Percentiles rank a stretch among this genome's conserved stretches.
These are phyloP conservation scores for Plantago ovata DNA, from an alignment of 257 asterid species.

Conservation along the genomic window DNA sequence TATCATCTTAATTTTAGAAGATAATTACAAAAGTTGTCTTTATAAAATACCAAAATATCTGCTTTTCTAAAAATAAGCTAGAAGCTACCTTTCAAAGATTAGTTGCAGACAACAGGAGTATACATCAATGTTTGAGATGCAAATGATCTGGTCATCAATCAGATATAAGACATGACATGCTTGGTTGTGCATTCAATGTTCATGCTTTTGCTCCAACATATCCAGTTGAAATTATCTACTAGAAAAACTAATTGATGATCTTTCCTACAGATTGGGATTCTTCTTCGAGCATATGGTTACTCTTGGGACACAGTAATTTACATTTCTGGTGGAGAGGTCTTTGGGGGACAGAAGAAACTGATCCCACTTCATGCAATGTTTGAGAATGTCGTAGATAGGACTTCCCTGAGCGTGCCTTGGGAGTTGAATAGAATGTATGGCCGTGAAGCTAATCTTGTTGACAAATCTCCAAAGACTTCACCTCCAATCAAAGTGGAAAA, in stretches of 20 bases:
- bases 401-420: conserved; percentile 73
- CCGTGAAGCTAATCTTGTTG: conserved; percentile 74
- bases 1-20: no score
- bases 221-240: neutral
- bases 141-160: neutral
- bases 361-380: conserved; percentile 94
- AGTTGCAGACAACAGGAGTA: no score
- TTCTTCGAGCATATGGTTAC: conserved; percentile 92
- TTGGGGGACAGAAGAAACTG: conserved; percentile 92
- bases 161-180: neutral
- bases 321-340: conserved; percentile 90
- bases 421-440: conserved; percentile 77
- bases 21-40: no score
- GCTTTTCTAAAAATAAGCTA: no score
- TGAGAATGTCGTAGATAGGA: conserved; percentile 86
- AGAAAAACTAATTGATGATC: neutral
- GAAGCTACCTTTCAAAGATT: no score
- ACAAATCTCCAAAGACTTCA: conserved; percentile 36
- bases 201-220: neutral
- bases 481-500: conserved; percentile 48
- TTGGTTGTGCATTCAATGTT: neutral
- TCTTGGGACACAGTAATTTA: conserved; percentile 79
- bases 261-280: conserved; percentile 73
- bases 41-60: no score
- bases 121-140: no score